Base-by-base conservation (phyloP, 2,329 filamentous ascomycete genomes). In the Aspergillaceae sp. region DNA sequence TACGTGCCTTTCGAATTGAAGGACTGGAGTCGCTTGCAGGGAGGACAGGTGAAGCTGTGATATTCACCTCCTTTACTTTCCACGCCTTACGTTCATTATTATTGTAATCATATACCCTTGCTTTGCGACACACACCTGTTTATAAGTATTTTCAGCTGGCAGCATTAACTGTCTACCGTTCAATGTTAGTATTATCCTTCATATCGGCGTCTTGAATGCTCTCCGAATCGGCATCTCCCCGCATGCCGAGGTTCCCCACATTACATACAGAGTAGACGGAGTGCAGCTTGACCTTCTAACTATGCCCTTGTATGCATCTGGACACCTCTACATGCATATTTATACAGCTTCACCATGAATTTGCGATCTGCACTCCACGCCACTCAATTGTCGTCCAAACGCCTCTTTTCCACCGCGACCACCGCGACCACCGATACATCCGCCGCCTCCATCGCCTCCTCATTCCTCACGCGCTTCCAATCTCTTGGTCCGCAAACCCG, bases 21-120 rank as follows among this genome's bases (percentile, higher is more conserved):
- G 46, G 84, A 94, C 40, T 94, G 87, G 87, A 70, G 76, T 34
- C 72, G 71, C 46, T 61, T 95, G 52, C 76, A 76, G 34, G 79
- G 69, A 1, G 87, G 87, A 1, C 74, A 74, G 50, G 83, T 87
- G 19, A 91, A 83, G 70, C 67, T 94, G 51, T 91, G 58, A 68
- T 48, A 30, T 9, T n/a, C 2, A n/a, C 6, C 26, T 6, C 10
- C 9, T 19, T 7, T 5, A 10, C 28, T 30, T 28, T 28, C 29
- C 8, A 29, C 7, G 11, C 5, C 7, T 41, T 19, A 19, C 19
- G 19, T 19, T 19, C 19, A 2, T 19, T 19, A 19, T 19, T 19
- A 2, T 19, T 19, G 19, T 19, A 19, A 19, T 19, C 19, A 43
- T 32, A 43, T 36, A 34, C 34, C 42, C 32, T 35, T 28, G 19